Evolutionary conservation across 1,139 yeast genomes (phyloP), one percentile per base, ranked within the genome.

Genomic region (Candida tropicalis): DNA sequence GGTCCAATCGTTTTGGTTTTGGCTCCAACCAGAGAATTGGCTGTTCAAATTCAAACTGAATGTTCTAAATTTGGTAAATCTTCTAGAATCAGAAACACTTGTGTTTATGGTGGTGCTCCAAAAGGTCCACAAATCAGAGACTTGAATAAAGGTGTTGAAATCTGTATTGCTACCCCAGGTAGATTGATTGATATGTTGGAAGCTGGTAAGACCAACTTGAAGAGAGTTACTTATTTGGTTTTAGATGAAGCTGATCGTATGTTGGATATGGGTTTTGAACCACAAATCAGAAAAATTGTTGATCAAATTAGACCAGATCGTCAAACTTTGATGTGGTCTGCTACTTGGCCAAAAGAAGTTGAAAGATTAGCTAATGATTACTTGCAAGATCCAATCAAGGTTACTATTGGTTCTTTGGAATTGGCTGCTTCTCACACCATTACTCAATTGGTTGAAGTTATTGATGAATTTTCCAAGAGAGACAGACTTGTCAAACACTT

Each of bases 61-160:
- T 93, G 98, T 70, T 82, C 93, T 66, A 91, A 91, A 70, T 93
- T 93, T 62, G 97, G 98, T 60, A 73, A 80, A 50, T 80, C 95
- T 44, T 89, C 97, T 12, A 83, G 96, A 73, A 90, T 93, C 61
- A 85, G 96, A 81, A 89, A 89, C 79, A 89, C 97, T 49, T 91
- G 98, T 81, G 93, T 93, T 54, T 93, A 93, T 65, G 99, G 99
- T 73, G 99, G 99, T 84, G 98, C 95, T 57, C 97, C 98, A 65
- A 88, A 84, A 70, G 97, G 98, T 62, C 96, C 86, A 63, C 99
- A 93, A 74, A 83, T 91, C 63, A 87, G 98, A 74, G 98, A 91
- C 62, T 81, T 93, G 60, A 79, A 91, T 44, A 84, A 96, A 69
- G 99, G 99, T 68, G 90, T 85, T 52, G 99, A 93, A 75, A 91